These are phyloP conservation scores for Volvox africanus DNA, from an alignment of 139 green algal genomes.

Conservation along the genomic window DNA sequence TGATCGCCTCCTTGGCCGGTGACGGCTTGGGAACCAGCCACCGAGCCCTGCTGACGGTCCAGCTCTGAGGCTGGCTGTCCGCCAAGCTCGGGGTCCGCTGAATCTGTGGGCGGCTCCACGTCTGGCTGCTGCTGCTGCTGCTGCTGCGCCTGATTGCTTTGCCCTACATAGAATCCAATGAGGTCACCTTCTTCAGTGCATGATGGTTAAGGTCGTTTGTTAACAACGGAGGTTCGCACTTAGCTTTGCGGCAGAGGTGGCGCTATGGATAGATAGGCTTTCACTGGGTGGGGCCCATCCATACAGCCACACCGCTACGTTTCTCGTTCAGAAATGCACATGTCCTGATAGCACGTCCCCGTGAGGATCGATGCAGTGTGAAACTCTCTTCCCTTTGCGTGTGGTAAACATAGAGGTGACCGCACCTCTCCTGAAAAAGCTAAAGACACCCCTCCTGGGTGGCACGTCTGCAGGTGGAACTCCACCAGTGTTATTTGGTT, in stretches of 20 bases:
- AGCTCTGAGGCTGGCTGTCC: neutral
- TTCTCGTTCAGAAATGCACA: too few species aligned
- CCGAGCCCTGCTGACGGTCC: neutral
- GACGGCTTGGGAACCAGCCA: neutral
- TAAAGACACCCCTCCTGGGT: neutral
- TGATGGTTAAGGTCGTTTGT: too few species aligned
- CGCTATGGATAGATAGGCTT: too few species aligned
- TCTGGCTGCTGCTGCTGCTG: neutral
- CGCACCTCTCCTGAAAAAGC: slow-evolving; percentile 27
- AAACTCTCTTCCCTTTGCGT: too few species aligned
- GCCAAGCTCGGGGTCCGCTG: slow-evolving; percentile 4
- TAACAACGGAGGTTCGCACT: too few species aligned
- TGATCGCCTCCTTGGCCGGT: neutral
- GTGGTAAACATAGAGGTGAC: neutral
- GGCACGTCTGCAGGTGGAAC: neutral
- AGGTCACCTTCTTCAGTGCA: too few species aligned
- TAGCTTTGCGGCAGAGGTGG: too few species aligned
- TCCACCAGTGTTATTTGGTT: neutral
- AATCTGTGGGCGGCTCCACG: neutral
- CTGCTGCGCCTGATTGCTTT: neutral
- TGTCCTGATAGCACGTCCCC: too few species aligned
- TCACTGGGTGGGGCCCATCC: too few species aligned
- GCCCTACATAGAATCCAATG: too few species aligned
- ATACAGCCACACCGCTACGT: too few species aligned
- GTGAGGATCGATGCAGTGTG: too few species aligned